Conservation (phyloP, 129 eudicot species). For the Kitagawia praeruptora region DNA sequence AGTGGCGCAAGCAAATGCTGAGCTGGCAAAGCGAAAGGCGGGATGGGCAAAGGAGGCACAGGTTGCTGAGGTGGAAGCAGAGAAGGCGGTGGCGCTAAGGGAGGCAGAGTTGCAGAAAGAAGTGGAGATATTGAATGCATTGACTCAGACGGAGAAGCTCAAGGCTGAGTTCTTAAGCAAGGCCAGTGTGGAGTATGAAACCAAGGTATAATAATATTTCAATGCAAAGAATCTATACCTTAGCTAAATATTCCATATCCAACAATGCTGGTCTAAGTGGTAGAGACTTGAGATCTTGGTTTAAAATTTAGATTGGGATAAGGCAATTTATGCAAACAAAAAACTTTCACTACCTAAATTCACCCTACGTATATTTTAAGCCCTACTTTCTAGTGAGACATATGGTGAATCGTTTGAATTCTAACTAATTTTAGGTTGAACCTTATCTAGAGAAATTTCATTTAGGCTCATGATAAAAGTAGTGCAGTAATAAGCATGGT, state of each 20-base stretch:
- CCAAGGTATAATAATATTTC: slow-evolving; percentile 14
- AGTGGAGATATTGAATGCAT: slow-evolving; percentile 29
- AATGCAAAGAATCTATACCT: neutral
- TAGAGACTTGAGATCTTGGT: too few relatives aligned
- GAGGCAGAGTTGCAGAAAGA: slow-evolving; percentile 32
- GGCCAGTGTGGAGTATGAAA: slow-evolving; percentile 36
- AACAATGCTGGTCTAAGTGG: neutral
- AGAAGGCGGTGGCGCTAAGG: slow-evolving; percentile 24
- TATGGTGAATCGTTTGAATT: too few relatives aligned
- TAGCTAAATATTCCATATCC: neutral
- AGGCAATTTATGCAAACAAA: too few relatives aligned
- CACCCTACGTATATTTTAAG: too few relatives aligned
- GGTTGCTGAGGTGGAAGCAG: slow-evolving; percentile 25
- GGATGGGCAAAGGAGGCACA: slow-evolving; percentile 24
- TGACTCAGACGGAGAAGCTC: slow-evolving; percentile 30
- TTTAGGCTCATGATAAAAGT: too few relatives aligned
- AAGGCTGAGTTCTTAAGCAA: slow-evolving; percentile 27
- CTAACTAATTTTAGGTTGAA: too few relatives aligned
- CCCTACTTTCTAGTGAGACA: too few relatives aligned
- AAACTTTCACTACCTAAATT: too few relatives aligned
- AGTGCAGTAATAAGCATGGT: too few relatives aligned
- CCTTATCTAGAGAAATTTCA: too few relatives aligned
- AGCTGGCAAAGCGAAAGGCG: slow-evolving; percentile 23
- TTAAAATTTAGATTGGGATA: too few relatives aligned
- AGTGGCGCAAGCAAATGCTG: slow-evolving; percentile 24